These are phyloP conservation scores for Globisporangium spiculum DNA, from an alignment of 352 stramenopile genomes.

Conservation along the genomic window DNA sequence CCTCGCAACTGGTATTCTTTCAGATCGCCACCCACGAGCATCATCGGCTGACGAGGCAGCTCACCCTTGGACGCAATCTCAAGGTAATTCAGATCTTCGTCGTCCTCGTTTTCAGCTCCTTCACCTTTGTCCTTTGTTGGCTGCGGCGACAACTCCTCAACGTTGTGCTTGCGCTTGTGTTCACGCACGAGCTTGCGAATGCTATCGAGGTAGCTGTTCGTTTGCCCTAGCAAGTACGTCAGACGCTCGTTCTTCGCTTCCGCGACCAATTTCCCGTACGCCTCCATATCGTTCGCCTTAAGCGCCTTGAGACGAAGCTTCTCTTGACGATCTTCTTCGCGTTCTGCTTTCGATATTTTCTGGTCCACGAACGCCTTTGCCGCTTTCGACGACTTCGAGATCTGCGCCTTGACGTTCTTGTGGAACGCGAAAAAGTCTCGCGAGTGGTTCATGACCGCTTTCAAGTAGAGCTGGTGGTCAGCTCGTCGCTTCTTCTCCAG, in stretches of 20 bases:
- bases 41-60: slow-evolving; percentile 90
- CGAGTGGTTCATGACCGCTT: slow-evolving; percentile 79
- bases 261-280: slow-evolving; percentile 95
- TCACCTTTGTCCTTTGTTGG: slow-evolving; percentile 15
- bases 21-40: slow-evolving; percentile 95
- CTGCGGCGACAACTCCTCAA: slow-evolving; percentile 27
- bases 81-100: slow-evolving; percentile 85
- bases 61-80: slow-evolving; percentile 83
- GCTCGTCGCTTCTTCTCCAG: slow-evolving; percentile 79
- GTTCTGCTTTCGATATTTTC: slow-evolving; percentile 71
- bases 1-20: slow-evolving; percentile 98
- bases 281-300: slow-evolving; percentile 97
- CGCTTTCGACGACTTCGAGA: slow-evolving; percentile 61
- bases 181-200: slow-evolving; percentile 92
- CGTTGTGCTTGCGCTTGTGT: slow-evolving; percentile 84
- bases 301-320: slow-evolving; percentile 88
- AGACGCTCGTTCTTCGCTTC: slow-evolving; percentile 98
- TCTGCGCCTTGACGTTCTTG: slow-evolving; percentile 77
- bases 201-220: slow-evolving; percentile 95
- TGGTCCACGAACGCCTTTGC: slow-evolving; percentile 81
- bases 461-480: slow-evolving; percentile 77
- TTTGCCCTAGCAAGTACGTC: slow-evolving; percentile 96
- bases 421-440: slow-evolving; percentile 86
- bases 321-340: slow-evolving; percentile 85
- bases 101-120: slow-evolving; percentile 34